Evolutionary conservation across 495 filamentous ascomycete genomes (phyloP).

Genomic region (Aspergillus steynii): DNA sequence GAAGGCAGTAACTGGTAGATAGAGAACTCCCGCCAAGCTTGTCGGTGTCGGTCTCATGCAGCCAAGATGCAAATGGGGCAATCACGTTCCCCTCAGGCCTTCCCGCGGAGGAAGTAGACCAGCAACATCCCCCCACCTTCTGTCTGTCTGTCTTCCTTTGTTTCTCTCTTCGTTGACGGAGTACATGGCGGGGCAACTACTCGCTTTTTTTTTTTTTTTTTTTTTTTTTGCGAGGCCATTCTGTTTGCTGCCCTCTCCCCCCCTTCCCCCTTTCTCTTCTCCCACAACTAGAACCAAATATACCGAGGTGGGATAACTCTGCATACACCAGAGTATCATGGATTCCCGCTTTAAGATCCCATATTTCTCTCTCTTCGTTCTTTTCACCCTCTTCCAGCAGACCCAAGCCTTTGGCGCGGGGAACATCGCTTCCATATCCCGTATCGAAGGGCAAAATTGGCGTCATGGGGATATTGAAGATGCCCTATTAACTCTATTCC

Average conservation of each 20-base stretch:
- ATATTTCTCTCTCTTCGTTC: constrained; percentile 5
- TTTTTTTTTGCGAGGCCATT: constrained; percentile 6
- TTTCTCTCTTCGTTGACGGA: not conserved
- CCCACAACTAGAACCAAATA: not conserved
- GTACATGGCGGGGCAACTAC: not conserved
- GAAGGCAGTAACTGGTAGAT: not conserved
- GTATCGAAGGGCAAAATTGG: constrained; percentile 84
- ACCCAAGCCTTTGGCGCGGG: constrained; percentile 83
- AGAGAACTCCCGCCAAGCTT: not conserved
- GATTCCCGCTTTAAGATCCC: not conserved
- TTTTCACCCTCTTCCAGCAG: constrained; percentile 33
- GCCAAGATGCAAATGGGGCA: not conserved
- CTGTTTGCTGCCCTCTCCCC: not conserved
- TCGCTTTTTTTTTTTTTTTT: not conserved
- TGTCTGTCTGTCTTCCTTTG: not conserved
- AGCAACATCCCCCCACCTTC: not conserved
- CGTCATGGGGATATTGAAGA: constrained; percentile 93
- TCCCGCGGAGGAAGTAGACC: not conserved
- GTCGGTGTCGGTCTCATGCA: not conserved
- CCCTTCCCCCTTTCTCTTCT: constrained; percentile 4
- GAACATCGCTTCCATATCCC: constrained; percentile 76
- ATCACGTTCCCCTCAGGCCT: not conserved
- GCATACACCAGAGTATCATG: not conserved
- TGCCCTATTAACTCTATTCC: constrained; percentile 70
- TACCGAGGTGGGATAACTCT: not conserved